Evolutionary conservation across 2,329 filamentous ascomycete species (phyloP), one percentile per base, ranked within the genome.

Genomic region (Esteya vermicola): DNA sequence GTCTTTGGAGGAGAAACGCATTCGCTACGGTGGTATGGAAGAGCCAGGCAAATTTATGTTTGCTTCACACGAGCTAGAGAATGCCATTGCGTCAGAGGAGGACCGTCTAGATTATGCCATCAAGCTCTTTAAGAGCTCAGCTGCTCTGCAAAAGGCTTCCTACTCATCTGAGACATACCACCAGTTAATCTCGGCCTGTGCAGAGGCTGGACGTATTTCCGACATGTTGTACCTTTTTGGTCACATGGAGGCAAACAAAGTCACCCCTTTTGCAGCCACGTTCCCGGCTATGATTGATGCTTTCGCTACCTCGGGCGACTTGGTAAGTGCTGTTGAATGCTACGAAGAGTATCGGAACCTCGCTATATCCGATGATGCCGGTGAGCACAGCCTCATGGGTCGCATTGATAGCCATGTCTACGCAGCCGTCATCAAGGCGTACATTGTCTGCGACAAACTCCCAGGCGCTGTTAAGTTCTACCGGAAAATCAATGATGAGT

Each of bases 241-340:
- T 48, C 85, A 96, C 57, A 93, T 96, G 86, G 85, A 94, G 58
- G 64, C 71, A 27, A 78, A 73, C 50, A 78, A 78, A 42, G 73
- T 85, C 19, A 71, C 75, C 14, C 85, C 89, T 0, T 78, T 81
- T 43, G 80, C 85, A 6, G 76, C 81, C 34, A 84, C 89, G 39
- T 96, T 94, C 61, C 82, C 86, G 2, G 73, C 80, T 16, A 94
- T 98, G 84, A 95, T 98, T 56, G 78, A 82, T n/a, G 86, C 88
- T 1, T 96, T 94, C 54, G 85, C 85, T 45, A 72, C 74, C 32
- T 73, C 72, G 10, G 83, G 86, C 37, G 86, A 96, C 55, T 64
- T 96, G 33, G 70, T 78, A 51, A 93, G 83, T 50, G 91, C 88
- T 18, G 84, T 96, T 7, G 86, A 94, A 57, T 86, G 85, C 60